Evolutionary conservation across 2,329 filamentous ascomycete species (phyloP), one percentile per base, ranked within the genome.

Genomic region (Blumeriella jaapii): DNA sequence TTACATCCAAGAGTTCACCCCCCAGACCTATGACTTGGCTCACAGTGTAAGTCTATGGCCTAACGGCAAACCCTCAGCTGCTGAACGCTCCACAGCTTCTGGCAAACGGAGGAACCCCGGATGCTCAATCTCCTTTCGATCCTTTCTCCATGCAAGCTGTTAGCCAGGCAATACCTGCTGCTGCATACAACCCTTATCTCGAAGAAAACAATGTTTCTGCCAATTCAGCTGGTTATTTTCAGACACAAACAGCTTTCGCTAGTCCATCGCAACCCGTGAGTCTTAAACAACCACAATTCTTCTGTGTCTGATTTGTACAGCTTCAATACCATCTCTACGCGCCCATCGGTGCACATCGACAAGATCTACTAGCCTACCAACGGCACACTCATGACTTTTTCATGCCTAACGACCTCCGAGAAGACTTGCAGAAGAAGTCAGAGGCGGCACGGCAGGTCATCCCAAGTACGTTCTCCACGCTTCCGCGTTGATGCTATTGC

Each of bases 311-410:
- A 55, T 38, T 13, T 29, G 6, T 36, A n/a, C 41, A 80, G 75
- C 71, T 86, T 5, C 82, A 89, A 63, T 93, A 95, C 56, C 91
- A 98, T 57, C 69, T 94, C 9, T 98, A 98, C 58, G 83, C 85
- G 19, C 86, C 87, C 0, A 71, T 87, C 38, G 85, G 84, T 5
- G 78, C 83, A n/a, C 74, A 86, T 55, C 74, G 77, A 41, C 82
- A 89, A 43, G 85, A 85, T 44, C 67, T 94, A 18, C 67, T 82
- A 46, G 76, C 81, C 2, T 94, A 93, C 54, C 89, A 98, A 55
- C 76, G 84, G 40, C 78, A 80, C 38, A 77, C 83, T 2, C 84
- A 93, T 53, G 87, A 96, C 54, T 83, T 96, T 46, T 98, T 98
- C 58, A 71, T 96, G 26, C 76, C 85, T 1, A 87, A 94, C 51